phyloP scores from a whole-genome alignment of 1,139 yeast genomes.

The Wickerhamomyces sp. region DNA sequence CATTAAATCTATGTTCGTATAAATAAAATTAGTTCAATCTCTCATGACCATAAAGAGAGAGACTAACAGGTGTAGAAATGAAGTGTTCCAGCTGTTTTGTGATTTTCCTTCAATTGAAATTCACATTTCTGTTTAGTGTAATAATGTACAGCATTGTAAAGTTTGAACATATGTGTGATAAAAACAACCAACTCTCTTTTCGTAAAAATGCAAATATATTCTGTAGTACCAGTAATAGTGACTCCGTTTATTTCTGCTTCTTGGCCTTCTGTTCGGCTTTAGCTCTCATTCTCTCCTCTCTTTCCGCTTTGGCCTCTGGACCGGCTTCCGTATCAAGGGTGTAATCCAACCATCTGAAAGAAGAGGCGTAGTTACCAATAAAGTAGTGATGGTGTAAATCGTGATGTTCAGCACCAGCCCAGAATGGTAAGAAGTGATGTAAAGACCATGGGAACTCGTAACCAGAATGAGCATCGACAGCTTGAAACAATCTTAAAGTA shows the following conservation, averaged over 20 bases:
- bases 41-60: neutral
- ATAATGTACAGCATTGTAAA: too few species aligned
- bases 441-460: slow-evolving; percentile 96
- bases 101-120: too few species aligned
- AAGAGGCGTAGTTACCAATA: slow-evolving; percentile 86
- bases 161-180: too few species aligned
- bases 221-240: too few species aligned
- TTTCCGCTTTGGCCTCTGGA: slow-evolving; percentile 52
- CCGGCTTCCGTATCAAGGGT: slow-evolving; percentile 81
- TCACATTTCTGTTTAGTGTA: too few species aligned
- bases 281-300: slow-evolving; percentile 53
- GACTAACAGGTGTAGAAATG: too few species aligned
- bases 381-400: slow-evolving; percentile 95
- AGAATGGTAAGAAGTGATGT: slow-evolving; percentile 83
- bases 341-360: slow-evolving; percentile 94
- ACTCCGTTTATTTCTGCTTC: slow-evolving; percentile 25
- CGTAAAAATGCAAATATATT: too few species aligned
- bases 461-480: slow-evolving; percentile 95
- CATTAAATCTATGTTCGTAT: neutral
- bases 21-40: neutral
- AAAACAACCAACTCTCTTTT: too few species aligned
- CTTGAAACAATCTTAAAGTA: slow-evolving; percentile 83
- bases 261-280: slow-evolving; percentile 42
- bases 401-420: slow-evolving; percentile 99
- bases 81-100: too few species aligned